Conservation (phyloP, 1,284 basidiomycete genomes). For the Heliocybe sulcata region DNA sequence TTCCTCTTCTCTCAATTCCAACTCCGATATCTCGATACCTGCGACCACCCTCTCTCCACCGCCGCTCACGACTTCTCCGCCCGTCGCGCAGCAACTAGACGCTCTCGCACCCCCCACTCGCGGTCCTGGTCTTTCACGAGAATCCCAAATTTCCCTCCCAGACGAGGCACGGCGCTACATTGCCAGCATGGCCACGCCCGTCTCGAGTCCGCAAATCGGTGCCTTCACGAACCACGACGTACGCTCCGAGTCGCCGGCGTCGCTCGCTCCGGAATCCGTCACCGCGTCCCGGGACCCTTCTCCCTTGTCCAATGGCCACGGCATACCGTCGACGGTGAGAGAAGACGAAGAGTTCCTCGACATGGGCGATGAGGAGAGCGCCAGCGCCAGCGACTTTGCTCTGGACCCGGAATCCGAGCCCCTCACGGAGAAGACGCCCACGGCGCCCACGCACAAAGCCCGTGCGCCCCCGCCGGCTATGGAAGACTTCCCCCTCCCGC, state of each 20-base stretch:
- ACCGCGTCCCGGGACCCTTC: not conserved
- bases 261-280: constrained; percentile 6
- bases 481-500: constrained; percentile 30
- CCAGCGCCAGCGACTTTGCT: constrained; percentile 14
- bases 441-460: not conserved
- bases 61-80: not conserved
- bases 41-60: not conserved
- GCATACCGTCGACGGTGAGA: not conserved
- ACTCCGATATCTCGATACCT: not conserved
- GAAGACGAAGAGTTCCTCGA: constrained; percentile 47
- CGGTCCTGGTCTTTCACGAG: constrained; percentile 29
- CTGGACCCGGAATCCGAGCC: not conserved
- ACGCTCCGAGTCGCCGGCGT: constrained; percentile 1
- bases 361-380: constrained; percentile 40
- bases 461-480: constrained; percentile 12
- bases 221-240: constrained; percentile 7
- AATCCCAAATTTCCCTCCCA: constrained; percentile 55
- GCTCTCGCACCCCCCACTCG: not conserved
- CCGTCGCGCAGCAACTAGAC: not conserved
- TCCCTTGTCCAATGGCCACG: not conserved
- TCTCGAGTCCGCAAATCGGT: constrained; percentile 38
- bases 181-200: constrained; percentile 59
- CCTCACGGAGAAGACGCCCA: too few species aligned
- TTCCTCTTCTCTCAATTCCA: not conserved
- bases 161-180: constrained; percentile 71